phyloP scores from a whole-genome alignment of 2,329 filamentous ascomycete genomes.

The Arthrobotrys iridis region DNA sequence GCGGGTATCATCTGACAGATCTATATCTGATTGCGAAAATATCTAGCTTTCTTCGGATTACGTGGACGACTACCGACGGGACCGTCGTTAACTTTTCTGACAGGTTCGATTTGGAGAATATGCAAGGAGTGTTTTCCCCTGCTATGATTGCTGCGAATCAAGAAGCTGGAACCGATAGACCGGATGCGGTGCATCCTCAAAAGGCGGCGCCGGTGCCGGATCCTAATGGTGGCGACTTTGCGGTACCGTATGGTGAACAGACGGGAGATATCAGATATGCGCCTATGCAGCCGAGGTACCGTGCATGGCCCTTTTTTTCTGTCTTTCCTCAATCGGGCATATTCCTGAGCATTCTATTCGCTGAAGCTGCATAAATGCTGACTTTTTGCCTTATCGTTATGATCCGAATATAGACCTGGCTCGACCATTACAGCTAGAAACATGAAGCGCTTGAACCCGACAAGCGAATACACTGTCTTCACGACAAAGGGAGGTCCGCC shows the following conservation, averaged over 20 bases:
- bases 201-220: slow-evolving; percentile 11
- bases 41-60: slow-evolving; percentile 42
- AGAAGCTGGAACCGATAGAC: slow-evolving; percentile 60
- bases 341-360: neutral
- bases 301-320: neutral
- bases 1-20: neutral
- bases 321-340: neutral
- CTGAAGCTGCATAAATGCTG: neutral
- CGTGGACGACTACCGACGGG: slow-evolving; percentile 62
- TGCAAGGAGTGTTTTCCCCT: slow-evolving; percentile 70
- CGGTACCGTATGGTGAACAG: slow-evolving; percentile 60
- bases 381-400: neutral
- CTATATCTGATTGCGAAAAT: neutral
- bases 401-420: slow-evolving; percentile 53
- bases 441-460: slow-evolving; percentile 60
- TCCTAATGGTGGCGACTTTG: slow-evolving; percentile 56
- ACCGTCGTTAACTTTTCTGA: slow-evolving; percentile 70
- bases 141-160: slow-evolving; percentile 60
- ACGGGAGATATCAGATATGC: slow-evolving; percentile 61
- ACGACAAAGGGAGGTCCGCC: slow-evolving; percentile 59
- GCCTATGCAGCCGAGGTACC: slow-evolving; percentile 62
- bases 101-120: slow-evolving; percentile 72
- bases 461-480: slow-evolving; percentile 60
- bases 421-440: slow-evolving; percentile 61
- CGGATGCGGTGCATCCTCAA: slow-evolving; percentile 37